Evolutionary conservation across 2,329 filamentous ascomycete genomes (phyloP).

Genomic region (Diaporthe capsici): DNA sequence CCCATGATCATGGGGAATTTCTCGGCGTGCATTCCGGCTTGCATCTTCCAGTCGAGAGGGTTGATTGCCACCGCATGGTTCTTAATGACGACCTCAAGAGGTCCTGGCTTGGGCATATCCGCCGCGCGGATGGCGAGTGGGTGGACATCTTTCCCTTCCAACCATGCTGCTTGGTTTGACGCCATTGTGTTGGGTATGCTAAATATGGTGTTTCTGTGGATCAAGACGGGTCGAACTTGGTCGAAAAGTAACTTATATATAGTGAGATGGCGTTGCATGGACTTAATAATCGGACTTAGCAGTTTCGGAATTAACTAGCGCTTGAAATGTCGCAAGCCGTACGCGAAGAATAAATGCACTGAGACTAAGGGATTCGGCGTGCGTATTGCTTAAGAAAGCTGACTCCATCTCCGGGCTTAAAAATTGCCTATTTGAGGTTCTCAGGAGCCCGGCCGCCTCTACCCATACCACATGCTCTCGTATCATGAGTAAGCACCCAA

Average conservation of each 20-base stretch:
- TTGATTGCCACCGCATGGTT: constrained; percentile 47
- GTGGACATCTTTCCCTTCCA: background rate
- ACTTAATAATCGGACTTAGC: background rate
- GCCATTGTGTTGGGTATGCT: background rate
- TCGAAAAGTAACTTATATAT: background rate
- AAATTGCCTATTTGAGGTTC: too few species aligned
- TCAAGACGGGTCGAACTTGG: background rate
- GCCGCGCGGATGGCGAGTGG: constrained; percentile 17
- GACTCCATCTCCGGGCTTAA: too few species aligned
- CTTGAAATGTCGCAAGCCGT: too few species aligned
- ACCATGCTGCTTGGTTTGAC: constrained; percentile 34
- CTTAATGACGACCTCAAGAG: constrained; percentile 41
- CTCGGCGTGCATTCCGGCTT: constrained; percentile 48
- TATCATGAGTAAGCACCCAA: too few species aligned
- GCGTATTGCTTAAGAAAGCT: too few species aligned
- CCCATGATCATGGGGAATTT: constrained; percentile 47
- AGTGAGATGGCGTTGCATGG: background rate
- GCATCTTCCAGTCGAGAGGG: constrained; percentile 47
- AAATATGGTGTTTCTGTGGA: fast-evolving
- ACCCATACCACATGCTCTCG: too few species aligned
- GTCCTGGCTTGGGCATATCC: constrained; percentile 37
- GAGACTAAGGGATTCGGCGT: too few species aligned
- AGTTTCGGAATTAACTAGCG: constrained; percentile 3
- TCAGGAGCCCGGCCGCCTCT: too few species aligned
- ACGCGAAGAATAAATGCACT: too few species aligned